Base-by-base conservation (phyloP, 257 asterid species). In the Solanum raphanifolium region DNA sequence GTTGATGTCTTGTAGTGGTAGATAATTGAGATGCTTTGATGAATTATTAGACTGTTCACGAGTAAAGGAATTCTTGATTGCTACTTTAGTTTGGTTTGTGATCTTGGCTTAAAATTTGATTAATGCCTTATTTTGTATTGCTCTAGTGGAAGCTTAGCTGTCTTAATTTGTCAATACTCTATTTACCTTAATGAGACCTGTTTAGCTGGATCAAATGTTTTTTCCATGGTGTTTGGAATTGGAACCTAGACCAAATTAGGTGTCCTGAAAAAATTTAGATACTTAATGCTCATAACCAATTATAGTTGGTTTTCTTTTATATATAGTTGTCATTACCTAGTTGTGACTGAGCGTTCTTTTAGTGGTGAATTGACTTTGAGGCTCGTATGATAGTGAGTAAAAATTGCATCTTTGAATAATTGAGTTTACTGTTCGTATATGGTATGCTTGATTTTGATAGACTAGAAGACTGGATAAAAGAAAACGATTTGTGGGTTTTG, bases 71-170 rank as follows among this genome's bases (percentile, higher is more conserved):
- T 35, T 74, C 10, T 32, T 72, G 41, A 32, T 72, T 72, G 41
- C 79, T 72, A 16, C 20, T 35, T 20, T 35, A 21, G 52, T 74
- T 74, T 35, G 62, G 84, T 13, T 78, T 39, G 84, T 78, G 62
- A 78, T 25, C 15, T 74, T 74, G 83, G 31, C 29, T 48, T 7
- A 38, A 86, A 75, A 18, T 88, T 58, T 83, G 60, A 16, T 21
- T 25, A 48, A 48, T 88, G 62, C 73, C 66, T 34, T 66, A 23
- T 23, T 62, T 65, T 83, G 55, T 86, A 18, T 16, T 68, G 66
- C 68, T 89, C 79, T 86, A 83, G 62, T 86, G 88, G 85, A 86
- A 35, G 86, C 81, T 74, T 69, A 88, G 90, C 87, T 86, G 66
- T 79, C 66, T 43, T 43, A 79, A 27, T 43, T 43, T 43, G 66